These are phyloP conservation scores for Abelmoschus esculentus DNA, from an alignment of 345 rosid genomes.

Conservation along the genomic window DNA sequence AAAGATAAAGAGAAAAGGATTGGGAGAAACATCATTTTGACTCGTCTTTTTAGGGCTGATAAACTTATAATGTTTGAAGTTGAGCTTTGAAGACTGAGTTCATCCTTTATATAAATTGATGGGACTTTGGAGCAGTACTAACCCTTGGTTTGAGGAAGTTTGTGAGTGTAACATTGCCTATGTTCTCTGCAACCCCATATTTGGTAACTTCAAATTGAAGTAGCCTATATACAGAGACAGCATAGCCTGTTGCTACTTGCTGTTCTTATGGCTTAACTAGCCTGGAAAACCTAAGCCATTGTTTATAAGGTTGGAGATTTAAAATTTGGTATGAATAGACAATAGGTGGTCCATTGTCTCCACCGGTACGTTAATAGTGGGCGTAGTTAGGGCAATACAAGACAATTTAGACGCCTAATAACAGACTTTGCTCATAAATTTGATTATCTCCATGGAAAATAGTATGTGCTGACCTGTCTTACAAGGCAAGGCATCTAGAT, in stretches of 20 bases:
- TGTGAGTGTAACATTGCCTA: neutral
- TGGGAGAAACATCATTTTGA: conserved; percentile 28
- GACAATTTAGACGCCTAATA: conserved; percentile 40
- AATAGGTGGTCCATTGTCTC: conserved; percentile 7
- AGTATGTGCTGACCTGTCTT: conserved; percentile 12
- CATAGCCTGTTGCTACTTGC: neutral
- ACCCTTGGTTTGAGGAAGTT: neutral
- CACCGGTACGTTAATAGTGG: conserved; percentile 14
- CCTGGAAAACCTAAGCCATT: neutral
- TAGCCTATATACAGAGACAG: too few species aligned
- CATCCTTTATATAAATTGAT: conserved; percentile 5
- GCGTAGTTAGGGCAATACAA: conserved; percentile 10
- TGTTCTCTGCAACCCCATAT: neutral
- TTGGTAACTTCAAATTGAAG: too few species aligned
- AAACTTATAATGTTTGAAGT: neutral
- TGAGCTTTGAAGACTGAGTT: neutral
- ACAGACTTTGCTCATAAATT: neutral
- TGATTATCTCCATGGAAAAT: too few species aligned
- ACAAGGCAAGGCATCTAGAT: conserved; percentile 5
- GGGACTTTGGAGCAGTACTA: neutral
- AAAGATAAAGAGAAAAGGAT: conserved; percentile 37
- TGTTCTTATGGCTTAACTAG: neutral
- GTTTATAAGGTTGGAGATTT: neutral
- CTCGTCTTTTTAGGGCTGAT: neutral
- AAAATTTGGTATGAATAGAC: neutral